A percentile compares a stretch with the other conserved stretches of the same genome.
Evolutionary conservation across 2,329 filamentous ascomycete genomes (phyloP).

Genomic region (Fusarium sp.): DNA sequence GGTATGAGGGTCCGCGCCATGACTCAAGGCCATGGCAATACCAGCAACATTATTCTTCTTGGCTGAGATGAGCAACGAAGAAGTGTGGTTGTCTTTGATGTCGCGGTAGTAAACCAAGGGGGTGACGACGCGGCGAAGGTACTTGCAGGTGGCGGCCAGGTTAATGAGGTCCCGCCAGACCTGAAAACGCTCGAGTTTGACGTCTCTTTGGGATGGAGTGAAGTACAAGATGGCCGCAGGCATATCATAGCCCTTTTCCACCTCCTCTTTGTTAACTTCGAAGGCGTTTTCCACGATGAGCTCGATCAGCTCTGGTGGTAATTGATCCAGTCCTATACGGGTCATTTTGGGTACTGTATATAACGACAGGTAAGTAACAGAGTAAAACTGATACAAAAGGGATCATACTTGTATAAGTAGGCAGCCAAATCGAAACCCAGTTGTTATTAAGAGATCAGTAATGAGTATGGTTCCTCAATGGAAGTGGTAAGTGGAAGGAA

Average conservation of each 20-base stretch:
- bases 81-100: background rate
- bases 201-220: no score
- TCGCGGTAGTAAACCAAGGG: constrained; percentile 1
- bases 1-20: no score
- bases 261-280: background rate
- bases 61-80: constrained; percentile 2
- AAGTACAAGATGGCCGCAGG: no score
- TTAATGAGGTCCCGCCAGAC: constrained; percentile 6
- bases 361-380: background rate
- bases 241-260: background rate
- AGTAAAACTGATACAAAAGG: background rate
- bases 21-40: no score
- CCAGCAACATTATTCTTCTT: no score
- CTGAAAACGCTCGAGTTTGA: background rate
- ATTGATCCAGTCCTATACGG: background rate
- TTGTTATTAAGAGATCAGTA: background rate
- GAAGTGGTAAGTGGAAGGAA: background rate
- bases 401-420: background rate
- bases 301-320: background rate
- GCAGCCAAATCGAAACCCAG: background rate
- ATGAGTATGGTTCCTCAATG: background rate
- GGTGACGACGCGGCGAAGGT: background rate
- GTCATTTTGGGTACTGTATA: background rate
- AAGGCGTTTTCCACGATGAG: background rate
- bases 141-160: constrained; percentile 10